phyloP scores from a whole-genome alignment of 169 alveolate genomes.

The Babesia caballi region DNA sequence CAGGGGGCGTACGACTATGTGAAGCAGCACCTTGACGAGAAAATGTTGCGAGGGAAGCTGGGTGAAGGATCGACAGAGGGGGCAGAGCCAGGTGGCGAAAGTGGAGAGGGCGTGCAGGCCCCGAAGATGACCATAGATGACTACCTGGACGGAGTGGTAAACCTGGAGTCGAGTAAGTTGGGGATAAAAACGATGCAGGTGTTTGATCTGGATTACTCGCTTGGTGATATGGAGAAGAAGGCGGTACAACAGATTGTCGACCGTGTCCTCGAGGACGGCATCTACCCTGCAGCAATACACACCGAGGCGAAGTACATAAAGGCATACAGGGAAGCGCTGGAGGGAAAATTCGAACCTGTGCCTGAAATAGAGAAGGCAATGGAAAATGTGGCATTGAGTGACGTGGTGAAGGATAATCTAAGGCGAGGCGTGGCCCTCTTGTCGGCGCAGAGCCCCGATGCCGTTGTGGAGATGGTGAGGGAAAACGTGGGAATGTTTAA shows the following conservation, averaged over 20 bases:
- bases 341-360: not conserved
- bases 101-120: too few relatives aligned
- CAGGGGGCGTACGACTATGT: not conserved
- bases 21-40: not conserved
- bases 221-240: not conserved
- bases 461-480: not conserved
- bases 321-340: not conserved
- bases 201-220: not conserved
- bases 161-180: not conserved
- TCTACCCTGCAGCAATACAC: not conserved
- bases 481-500: not conserved
- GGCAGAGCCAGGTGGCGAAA: too few relatives aligned
- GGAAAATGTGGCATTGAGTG: not conserved
- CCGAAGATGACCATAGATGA: not conserved
- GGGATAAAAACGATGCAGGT: not conserved
- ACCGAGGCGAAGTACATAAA: too few relatives aligned
- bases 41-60: too few relatives aligned
- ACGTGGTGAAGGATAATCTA: not conserved
- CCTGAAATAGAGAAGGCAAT: not conserved
- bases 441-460: not conserved
- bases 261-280: slow-evolving; percentile 8
- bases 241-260: not conserved
- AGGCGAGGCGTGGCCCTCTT: not conserved
- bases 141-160: not conserved
- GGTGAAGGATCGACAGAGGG: too few relatives aligned